Evolutionary conservation across 441 rosid species (phyloP), one percentile per base, ranked within the genome.

Genomic region (Gossypium schwendimanii): DNA sequence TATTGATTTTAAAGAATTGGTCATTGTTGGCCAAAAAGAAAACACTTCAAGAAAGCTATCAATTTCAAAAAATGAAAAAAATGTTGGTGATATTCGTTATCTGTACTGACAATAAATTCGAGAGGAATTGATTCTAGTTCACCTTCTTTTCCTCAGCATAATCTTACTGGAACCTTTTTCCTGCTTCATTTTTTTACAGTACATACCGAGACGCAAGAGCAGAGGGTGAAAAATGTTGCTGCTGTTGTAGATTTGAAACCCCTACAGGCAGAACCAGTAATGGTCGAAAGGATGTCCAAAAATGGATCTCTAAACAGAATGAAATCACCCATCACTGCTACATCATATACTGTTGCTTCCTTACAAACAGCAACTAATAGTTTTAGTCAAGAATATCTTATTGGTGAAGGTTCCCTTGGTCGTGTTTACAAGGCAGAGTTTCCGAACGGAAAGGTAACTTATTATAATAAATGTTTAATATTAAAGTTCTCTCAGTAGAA

Each of bases 381-480:
- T 85, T 96, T 96, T 70, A 85, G 93, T 78, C 98, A 91, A 83
- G 99, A 96, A 79, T 82, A 78, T 80, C 85, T 96, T 60, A 73
- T 96, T 7, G 99, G 98, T 73, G 99, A 96, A 89, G 99, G 99
- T 68, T 96, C 98, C 69, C 79, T 93, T 24, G 99, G 99, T 63
- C 97, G 99, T 68, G 99, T 96, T 74, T 96, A 96, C 82, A 85
- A 71, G 79, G 99, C 90, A 68, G 97, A 91, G 75, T 89, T 96
- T 72, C 81, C 92, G 14, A 86, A 86, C 31, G 95, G 97, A 77
- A 91, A 89, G 97, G 99, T 91, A 81, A 77, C 63, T 63, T 12
- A 52, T 53, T 70, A 5, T 11, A 41, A 11, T 20, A 53, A 52
- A 20, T 31, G 41, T 52, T 50, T 36, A 53, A 50, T 39, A 36